phyloP scores from a whole-genome alignment of 2,329 filamentous ascomycete genomes.

The Akanthomyces lecanii region DNA sequence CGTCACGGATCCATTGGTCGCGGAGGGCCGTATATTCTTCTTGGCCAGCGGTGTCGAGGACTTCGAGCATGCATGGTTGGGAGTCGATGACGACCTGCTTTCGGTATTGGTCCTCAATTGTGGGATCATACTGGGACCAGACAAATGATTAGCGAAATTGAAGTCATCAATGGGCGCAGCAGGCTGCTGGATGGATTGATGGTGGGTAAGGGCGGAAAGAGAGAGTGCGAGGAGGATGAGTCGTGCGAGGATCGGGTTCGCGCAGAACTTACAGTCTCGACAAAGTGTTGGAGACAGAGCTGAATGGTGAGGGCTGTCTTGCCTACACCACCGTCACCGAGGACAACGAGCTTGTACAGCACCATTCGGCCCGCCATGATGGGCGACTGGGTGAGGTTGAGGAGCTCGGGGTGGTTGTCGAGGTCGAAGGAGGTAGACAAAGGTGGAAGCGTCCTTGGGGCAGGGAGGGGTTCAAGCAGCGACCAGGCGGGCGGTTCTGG shows the following conservation, averaged over 20 bases:
- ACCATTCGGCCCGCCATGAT: conserved; percentile 90
- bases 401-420: conserved; percentile 2
- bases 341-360: conserved; percentile 91
- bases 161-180: neutral
- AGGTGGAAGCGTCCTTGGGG: conserved; percentile 1
- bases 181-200: neutral
- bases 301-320: conserved; percentile 95
- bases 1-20: conserved; percentile 97
- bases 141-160: conserved; percentile 11
- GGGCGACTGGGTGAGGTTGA: conserved; percentile 23
- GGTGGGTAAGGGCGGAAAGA: neutral
- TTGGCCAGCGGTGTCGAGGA: conserved; percentile 94
- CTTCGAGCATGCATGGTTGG: conserved; percentile 95
- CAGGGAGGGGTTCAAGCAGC: conserved; percentile 9
- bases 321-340: conserved; percentile 89
- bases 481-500: neutral
- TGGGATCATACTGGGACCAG: conserved; percentile 68
- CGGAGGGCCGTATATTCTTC: conserved; percentile 96
- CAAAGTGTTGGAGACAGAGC: conserved; percentile 96
- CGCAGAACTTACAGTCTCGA: conserved; percentile 68
- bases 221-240: neutral
- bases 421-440: neutral
- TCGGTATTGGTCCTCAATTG: conserved; percentile 82
- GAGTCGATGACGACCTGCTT: conserved; percentile 91
- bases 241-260: neutral